Percentiles rank a stretch among this genome's conserved stretches.
Conservation (phyloP, 2,329 filamentous ascomycete species). For the Aspergillus piperis region DNA sequence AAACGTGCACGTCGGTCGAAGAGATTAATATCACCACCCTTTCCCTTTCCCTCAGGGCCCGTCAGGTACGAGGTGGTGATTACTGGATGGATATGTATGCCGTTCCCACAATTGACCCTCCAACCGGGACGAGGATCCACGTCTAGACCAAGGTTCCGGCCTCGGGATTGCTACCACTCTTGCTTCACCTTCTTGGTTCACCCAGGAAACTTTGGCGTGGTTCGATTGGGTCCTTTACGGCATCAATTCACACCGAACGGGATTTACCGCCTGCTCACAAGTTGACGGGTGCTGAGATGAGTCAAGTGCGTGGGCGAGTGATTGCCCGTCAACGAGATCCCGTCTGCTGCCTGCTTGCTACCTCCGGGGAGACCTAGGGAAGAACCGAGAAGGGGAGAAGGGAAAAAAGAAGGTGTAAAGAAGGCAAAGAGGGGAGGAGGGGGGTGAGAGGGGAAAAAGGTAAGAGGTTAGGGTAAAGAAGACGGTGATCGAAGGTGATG, state of each 20-base stretch:
- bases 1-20: not conserved
- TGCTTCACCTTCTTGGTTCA: not conserved
- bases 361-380: not conserved
- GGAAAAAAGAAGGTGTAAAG: not conserved
- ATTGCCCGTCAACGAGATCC: not conserved
- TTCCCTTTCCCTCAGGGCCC: not conserved
- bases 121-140: constrained; percentile 16
- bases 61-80: not conserved
- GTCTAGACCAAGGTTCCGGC: constrained; percentile 18
- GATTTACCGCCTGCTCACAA: not conserved
- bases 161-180: constrained; percentile 11
- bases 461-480: not conserved
- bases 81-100: not conserved
- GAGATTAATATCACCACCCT: not conserved
- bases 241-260: not conserved
- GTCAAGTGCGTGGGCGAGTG: not conserved
- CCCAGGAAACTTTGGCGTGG: not conserved
- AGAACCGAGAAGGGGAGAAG: not conserved
- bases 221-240: not conserved
- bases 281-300: not conserved
- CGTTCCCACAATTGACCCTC: constrained; percentile 5
- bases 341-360: not conserved
- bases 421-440: not conserved
- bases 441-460: not conserved
- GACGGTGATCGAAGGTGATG: not conserved